phyloP scores from a whole-genome alignment of 73 alveolate species.

The Blepharisma japonicum region DNA sequence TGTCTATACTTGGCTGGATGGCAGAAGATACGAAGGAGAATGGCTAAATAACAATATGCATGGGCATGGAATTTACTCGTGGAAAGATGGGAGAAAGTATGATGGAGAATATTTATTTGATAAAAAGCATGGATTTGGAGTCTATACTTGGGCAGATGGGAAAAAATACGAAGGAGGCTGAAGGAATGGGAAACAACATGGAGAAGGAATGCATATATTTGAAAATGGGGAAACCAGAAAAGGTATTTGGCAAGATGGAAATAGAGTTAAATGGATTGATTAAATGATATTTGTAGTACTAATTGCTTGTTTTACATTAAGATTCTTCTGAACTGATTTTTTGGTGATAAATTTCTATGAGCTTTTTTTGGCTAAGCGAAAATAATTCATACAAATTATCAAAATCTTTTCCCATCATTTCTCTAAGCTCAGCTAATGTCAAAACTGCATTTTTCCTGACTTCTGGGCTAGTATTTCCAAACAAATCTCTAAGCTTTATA shows the following conservation, averaged over 20 bases:
- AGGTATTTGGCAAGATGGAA: slow-evolving; percentile 42
- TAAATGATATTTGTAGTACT: neutral
- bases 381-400: neutral
- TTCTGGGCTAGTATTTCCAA: slow-evolving; percentile 23
- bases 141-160: slow-evolving; percentile 49
- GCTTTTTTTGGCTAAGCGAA: neutral
- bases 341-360: slow-evolving; percentile 16
- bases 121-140: slow-evolving; percentile 50
- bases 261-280: slow-evolving; percentile 36
- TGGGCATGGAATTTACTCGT: neutral
- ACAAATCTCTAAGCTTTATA: neutral
- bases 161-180: neutral
- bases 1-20: slow-evolving; percentile 7
- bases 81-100: slow-evolving; percentile 55
- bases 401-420: neutral
- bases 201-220: slow-evolving; percentile 30
- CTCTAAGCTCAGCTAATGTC: slow-evolving; percentile 2
- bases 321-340: slow-evolving; percentile 13
- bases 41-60: neutral
- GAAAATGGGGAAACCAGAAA: slow-evolving; percentile 30
- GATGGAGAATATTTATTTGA: slow-evolving; percentile 46
- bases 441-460: slow-evolving; percentile 25
- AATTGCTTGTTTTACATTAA: neutral
- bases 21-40: neutral
- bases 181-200: slow-evolving; percentile 40